Base-by-base conservation (phyloP, 176 grass and related monocot species). In the Carex scoparia region DNA sequence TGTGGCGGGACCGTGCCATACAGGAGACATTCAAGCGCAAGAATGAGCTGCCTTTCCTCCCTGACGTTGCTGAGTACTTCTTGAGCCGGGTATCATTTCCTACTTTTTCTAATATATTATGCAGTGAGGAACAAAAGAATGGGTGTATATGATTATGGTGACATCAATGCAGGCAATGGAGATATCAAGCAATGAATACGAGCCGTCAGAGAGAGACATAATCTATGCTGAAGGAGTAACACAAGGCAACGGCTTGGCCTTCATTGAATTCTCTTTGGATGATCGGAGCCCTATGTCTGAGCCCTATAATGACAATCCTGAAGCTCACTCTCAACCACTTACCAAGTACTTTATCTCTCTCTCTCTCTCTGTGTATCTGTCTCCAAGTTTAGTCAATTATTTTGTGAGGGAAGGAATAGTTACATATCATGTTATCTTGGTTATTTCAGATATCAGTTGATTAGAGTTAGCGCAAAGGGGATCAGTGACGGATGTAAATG, bases 131-230 rank as follows among this genome's bases (percentile, higher is more conserved):
- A 57, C 27, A 77, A 32, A 57, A 33, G 51, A 53, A 78, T 13
- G 74, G 27, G 23, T 78, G 74, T 78, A 28, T 57, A 77, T 78
- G 74, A 78, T 57, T 77, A 53, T 57, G 28, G 13, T 84, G 68
- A 71, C 53, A 79, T 88, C 30, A 37, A 86, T 88, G 89, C 86
- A 98, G 95, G 95, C 95, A 10, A 89, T 95, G 57, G 93, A 98
- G 83, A 84, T 98, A 81, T 98, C 95, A 70, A 98, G 95, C 83
- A 98, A 98, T 76, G 95, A 98, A 71, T 98, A 98, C 64, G 95
- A 94, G 63, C 96, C 96, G 82, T 90, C 93, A 70, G 96, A 98
- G 83, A 98, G 87, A 85, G 96, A 98, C 81, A 87, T 98, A 51
- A 86, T 98, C 42, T 94, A 92, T 81, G 88, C 96, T 31, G 93